A percentile compares a stretch with the other conserved stretches of the same genome.
Evolutionary conservation across 768 basidiomycete species (phyloP).

Genomic region (Tricholoma hemisulphureum): DNA sequence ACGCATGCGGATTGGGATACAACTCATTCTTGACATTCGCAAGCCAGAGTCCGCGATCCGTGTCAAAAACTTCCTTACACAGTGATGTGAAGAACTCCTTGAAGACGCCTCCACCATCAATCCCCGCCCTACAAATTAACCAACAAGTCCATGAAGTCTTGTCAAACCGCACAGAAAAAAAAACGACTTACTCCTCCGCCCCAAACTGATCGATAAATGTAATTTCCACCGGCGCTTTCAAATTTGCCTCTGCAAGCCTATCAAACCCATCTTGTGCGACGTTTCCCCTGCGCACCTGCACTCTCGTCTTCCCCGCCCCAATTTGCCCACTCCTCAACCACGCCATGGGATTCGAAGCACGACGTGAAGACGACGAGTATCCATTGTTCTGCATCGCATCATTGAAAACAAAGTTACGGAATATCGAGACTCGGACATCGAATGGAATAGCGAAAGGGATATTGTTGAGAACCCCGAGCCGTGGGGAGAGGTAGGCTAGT

Average conservation of each 20-base stretch:
- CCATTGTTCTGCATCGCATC: slow-evolving; percentile 39
- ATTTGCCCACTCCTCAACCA: slow-evolving; percentile 15
- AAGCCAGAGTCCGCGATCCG: slow-evolving; percentile 91
- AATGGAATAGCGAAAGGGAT: slow-evolving; percentile 96
- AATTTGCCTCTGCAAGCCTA: slow-evolving; percentile 67
- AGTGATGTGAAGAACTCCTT: slow-evolving; percentile 96
- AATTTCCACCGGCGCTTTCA: slow-evolving; percentile 85
- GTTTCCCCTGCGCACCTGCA: slow-evolving; percentile 65
- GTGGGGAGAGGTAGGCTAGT: slow-evolving; percentile 73
- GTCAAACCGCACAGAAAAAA: background rate
- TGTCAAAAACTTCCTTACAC: slow-evolving; percentile 92
- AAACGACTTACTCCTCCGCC: slow-evolving; percentile 66
- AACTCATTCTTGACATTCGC: slow-evolving; percentile 88
- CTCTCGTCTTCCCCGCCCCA: slow-evolving; percentile 30
- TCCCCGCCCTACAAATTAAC: slow-evolving; percentile 61
- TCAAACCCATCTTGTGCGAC: slow-evolving; percentile 94
- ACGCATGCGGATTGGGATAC: slow-evolving; percentile 91
- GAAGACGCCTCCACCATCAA: slow-evolving; percentile 96
- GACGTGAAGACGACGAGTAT: background rate
- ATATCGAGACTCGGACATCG: slow-evolving; percentile 84
- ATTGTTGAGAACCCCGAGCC: slow-evolving; percentile 89
- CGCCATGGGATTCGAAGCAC: background rate
- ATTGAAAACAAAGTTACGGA: slow-evolving; percentile 76
- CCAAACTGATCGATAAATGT: slow-evolving; percentile 92
- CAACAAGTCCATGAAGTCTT: too few relatives aligned